Evolutionary conservation across 306 rosid species (phyloP), one percentile per base, ranked within the genome.

Genomic region (Cucumis sativus): DNA sequence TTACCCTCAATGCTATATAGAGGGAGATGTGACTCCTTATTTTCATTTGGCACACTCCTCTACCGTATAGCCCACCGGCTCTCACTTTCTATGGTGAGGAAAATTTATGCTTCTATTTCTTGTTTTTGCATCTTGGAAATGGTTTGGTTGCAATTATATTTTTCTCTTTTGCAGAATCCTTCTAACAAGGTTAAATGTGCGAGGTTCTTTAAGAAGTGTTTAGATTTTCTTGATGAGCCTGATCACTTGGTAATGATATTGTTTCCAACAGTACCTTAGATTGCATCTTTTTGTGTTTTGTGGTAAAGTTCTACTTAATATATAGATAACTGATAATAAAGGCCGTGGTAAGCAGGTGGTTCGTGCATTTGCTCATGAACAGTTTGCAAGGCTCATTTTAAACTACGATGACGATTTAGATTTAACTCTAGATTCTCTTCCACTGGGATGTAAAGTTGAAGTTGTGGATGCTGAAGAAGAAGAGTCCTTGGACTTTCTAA

Each of bases 351-450:
- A 78, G 83, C 94, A 94, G 98, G 97, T 91, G 39, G 91, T 94
- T 12, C 97, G 97, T 15, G 98, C 98, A 82, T 85, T 87, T 80
- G 98, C 97, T 58, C 98, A 94, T 64, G 98, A 94, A 79, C 98
- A 94, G 82, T 94, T 91, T 84, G 98, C 98, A 4, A 91, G 98
- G 91, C 88, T 94, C 83, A 90, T 94, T 83, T 84, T 94, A 79
- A 91, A 85, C 86, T 82, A 86, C 7, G 89, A 90, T 59, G 92
- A 94, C 35, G 95, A 89, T 83, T 84, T 91, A 85, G 91, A 89
- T 62, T 84, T 91, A 83, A 89, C 87, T 8, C 73, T 87, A 35
- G 96, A 90, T n/a, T 89, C 87, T 64, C 86, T 90, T 66, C 94
- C 92, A 20, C 41, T 85, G 69, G 91, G 84, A 82, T 87, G 85